Evolutionary conservation across 768 basidiomycete species (phyloP).

Genomic region (Kockovaella imperatae): DNA sequence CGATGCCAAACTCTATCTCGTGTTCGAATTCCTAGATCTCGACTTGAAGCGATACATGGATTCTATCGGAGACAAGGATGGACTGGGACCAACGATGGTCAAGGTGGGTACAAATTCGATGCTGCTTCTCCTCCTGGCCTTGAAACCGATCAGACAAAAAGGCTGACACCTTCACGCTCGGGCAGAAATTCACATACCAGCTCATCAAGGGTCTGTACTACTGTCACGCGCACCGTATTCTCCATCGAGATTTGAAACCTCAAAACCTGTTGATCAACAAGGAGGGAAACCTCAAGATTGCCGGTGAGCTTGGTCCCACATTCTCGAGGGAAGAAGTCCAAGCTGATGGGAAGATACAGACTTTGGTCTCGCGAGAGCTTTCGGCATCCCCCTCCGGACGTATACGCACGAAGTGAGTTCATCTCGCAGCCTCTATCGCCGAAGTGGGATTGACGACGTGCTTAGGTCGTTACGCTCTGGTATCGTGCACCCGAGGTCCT

Average conservation of each 20-base stretch:
- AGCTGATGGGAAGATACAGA: conserved; percentile 47
- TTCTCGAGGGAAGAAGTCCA: neutral
- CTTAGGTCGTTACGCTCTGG: conserved; percentile 96
- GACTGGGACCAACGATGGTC: conserved; percentile 63
- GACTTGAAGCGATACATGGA: conserved; percentile 98
- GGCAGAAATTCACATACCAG: conserved; percentile 91
- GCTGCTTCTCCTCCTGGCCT: neutral
- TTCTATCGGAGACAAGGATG: conserved; percentile 57
- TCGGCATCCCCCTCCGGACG: conserved; percentile 97
- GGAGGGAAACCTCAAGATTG: conserved; percentile 83
- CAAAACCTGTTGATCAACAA: conserved; percentile 92
- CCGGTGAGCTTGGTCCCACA: conserved; percentile 42
- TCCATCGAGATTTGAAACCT: conserved; percentile 95
- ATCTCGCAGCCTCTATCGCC: neutral
- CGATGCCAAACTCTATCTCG: conserved; percentile 93
- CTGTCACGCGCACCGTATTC: conserved; percentile 88
- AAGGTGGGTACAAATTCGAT: conserved; percentile 58
- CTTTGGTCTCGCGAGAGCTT: conserved; percentile 91
- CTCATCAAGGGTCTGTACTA: conserved; percentile 83
- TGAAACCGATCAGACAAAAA: neutral
- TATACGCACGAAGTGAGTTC: conserved; percentile 87
- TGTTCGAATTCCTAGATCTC: conserved; percentile 94
- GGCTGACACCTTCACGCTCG: neutral
- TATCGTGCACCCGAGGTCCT: conserved; percentile 97
- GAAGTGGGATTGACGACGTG: neutral